Evolutionary conservation across 352 stramenopile species (phyloP), one percentile per base, ranked within the genome.

Genomic region (Globisporangium cystogenes): DNA sequence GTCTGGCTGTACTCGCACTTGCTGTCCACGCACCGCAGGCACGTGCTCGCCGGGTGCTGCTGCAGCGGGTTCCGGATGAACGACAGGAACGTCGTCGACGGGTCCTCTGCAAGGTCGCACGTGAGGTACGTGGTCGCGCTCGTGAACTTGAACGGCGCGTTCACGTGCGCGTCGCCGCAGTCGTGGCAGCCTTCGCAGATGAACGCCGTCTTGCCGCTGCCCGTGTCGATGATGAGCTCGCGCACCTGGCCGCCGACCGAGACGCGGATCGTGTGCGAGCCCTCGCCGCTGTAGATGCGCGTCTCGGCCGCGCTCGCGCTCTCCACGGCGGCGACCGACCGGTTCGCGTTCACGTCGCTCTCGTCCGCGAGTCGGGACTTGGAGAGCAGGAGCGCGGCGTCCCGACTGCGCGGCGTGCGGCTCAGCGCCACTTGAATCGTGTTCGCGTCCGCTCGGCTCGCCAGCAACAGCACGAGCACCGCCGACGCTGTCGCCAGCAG

Each of bases 161-260:
- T 90, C 16, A 70, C 76, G 56, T 98, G 92, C 43, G 84, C 70
- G 2, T 59, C 53, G 15, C 96, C 95, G 65, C 96, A 99, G 48
- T 78, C 55, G 12, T 62, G 51, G 64, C 96, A 99, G 7, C 85
- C 90, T 18, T 64, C 69, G 62, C 95, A 98, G 4, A 97, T 87
- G 66, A 99, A 98, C 16, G 95, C 95, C 1, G 95, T 99, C 71
- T 96, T 96, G 52, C 93, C 86, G 20, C 77, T 96, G 20, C 96
- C 96, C 7, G 96, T 99, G 64, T 99, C 96, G 43, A 99, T 85
- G 63, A 99, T 99, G 2, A 99, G 71, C 50, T 89, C 73, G 4
- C 76, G 77, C 24, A 59, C 31, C 42, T 93, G 82, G 12, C 71
- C 78, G 3, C 77, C 80, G 33, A 90, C 70, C 11, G 68, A 55